Base-by-base conservation (phyloP, 2,329 filamentous ascomycete genomes). In the Fusarium camptoceras region DNA sequence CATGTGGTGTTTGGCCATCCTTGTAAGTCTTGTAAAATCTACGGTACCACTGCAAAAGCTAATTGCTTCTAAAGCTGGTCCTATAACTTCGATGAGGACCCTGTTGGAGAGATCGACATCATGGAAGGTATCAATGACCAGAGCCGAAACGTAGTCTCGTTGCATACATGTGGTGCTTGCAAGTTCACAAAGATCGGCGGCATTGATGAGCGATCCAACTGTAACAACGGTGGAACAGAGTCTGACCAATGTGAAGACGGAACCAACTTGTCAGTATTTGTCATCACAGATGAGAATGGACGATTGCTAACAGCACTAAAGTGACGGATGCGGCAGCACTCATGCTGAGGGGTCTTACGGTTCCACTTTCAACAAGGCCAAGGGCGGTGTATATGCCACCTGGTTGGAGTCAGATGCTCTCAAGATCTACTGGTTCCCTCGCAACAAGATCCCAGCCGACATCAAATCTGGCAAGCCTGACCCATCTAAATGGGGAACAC, bases 381-480 rank as follows among this genome's bases (percentile, higher is more conserved):
- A 85, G 10, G 91, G 91, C 14, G 91, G 90, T 24, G 83, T 92
- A 30, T 92, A 90, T 71, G 90, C 87, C 10, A 85, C 89, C 60
- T 88, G 92, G 77, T 94, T 93, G 89, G 91, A 89, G 6, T 82
- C 84, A 25, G 75, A 85, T 1, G 84, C 84, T 54, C 93, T 97
- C 77, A 86, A 84, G 37, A 84, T 95, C 64, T 97, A 88, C 86
- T 94, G 92, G 84, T 97, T 94, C 80, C 83, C 88, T 0, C 89
- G 91, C 44, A 77, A 78, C 53, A 76, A 77, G 14, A 85, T 93
- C 54, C 91, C 91, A 1, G 73, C 78, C 2, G 89, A 93, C 75
- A 87, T 92, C 59, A 76, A 80, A 4, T 78, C 83, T 16, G 86
- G 84, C 16, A 83, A 74, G 2, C 92, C 92, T 0, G 81, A 92